phyloP scores from a whole-genome alignment of 805 yeast genomes.

The Cyberlindnera xishuangbannaensis region DNA sequence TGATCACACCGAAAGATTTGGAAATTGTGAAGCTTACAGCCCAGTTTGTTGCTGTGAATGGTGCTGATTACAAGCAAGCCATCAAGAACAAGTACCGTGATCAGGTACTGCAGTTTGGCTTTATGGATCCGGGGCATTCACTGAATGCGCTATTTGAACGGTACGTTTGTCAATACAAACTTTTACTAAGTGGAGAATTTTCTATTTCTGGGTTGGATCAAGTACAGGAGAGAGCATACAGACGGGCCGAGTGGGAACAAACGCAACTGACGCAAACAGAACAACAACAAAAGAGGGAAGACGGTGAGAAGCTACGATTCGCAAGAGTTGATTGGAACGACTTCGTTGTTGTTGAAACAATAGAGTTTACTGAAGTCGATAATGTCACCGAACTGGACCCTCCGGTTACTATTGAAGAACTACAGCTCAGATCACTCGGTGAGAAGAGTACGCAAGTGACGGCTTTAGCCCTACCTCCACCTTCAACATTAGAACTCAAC shows the following conservation, averaged over 20 bases:
- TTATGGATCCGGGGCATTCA: slow-evolving; percentile 55
- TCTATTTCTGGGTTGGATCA: slow-evolving; percentile 17
- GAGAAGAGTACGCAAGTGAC: slow-evolving; percentile 18
- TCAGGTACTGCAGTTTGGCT: slow-evolving; percentile 57
- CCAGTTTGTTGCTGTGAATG: slow-evolving; percentile 56
- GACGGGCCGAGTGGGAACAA: slow-evolving; percentile 50
- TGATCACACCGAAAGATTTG: slow-evolving; percentile 56
- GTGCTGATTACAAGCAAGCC: slow-evolving; percentile 36
- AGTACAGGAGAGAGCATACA: slow-evolving; percentile 42
- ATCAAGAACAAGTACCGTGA: slow-evolving; percentile 32
- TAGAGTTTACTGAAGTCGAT: slow-evolving; percentile 60
- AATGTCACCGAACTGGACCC: slow-evolving; percentile 43
- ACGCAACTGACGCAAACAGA: slow-evolving; percentile 31
- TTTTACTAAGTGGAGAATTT: slow-evolving; percentile 22
- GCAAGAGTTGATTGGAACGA: slow-evolving; percentile 88
- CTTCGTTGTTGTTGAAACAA: slow-evolving; percentile 63
- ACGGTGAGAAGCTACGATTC: slow-evolving; percentile 42
- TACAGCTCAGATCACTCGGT: slow-evolving; percentile 53
- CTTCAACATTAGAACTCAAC: background rate
- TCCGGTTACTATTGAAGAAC: slow-evolving; percentile 53
- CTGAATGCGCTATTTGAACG: slow-evolving; percentile 44
- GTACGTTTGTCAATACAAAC: slow-evolving; percentile 52
- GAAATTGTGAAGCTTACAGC: slow-evolving; percentile 73
- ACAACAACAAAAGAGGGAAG: slow-evolving; percentile 30
- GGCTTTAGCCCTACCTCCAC: slow-evolving; percentile 14